phyloP scores from a whole-genome alignment of 345 rosid species.

The Anacardium occidentale region DNA sequence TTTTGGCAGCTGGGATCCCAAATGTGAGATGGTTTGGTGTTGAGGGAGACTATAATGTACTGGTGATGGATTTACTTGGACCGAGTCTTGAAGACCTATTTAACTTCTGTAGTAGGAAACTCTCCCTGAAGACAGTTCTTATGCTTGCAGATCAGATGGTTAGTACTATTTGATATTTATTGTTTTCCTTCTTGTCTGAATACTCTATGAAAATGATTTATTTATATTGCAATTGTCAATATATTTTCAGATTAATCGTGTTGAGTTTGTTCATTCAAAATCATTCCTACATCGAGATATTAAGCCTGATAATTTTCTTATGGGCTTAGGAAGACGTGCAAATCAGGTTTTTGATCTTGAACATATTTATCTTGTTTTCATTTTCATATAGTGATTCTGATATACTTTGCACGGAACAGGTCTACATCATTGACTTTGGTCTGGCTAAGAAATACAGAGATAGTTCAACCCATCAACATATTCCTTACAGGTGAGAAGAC shows the following conservation, averaged over 20 bases:
- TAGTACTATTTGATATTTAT: constrained; percentile 9
- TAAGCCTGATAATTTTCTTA: constrained; percentile 92
- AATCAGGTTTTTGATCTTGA: constrained; percentile 58
- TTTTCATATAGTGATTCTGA: constrained; percentile 8
- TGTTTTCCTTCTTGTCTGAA: background rate
- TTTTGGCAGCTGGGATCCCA: constrained; percentile 83
- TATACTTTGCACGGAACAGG: constrained; percentile 40
- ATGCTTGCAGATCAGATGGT: constrained; percentile 99
- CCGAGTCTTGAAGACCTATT: constrained; percentile 97
- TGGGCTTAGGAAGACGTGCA: constrained; percentile 95
- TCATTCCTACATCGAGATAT: constrained; percentile 95
- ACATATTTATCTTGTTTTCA: background rate
- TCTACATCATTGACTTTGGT: constrained; percentile 84
- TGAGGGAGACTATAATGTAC: constrained; percentile 90
- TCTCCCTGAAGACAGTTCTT: constrained; percentile 87
- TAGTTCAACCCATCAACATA: constrained; percentile 79
- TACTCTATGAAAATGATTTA: constrained; percentile 1
- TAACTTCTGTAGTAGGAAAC: constrained; percentile 79
- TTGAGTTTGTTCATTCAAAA: constrained; percentile 84
- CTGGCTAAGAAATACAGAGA: constrained; percentile 94
- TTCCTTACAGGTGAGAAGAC: constrained; percentile 72
- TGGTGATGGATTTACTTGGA: constrained; percentile 96
- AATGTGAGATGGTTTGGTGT: constrained; percentile 87
- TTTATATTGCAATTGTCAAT: constrained; percentile 5
- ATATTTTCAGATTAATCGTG: constrained; percentile 70